Conservation (phyloP, 2,329 filamentous ascomycete species). For the Achaetomium macrosporum region DNA sequence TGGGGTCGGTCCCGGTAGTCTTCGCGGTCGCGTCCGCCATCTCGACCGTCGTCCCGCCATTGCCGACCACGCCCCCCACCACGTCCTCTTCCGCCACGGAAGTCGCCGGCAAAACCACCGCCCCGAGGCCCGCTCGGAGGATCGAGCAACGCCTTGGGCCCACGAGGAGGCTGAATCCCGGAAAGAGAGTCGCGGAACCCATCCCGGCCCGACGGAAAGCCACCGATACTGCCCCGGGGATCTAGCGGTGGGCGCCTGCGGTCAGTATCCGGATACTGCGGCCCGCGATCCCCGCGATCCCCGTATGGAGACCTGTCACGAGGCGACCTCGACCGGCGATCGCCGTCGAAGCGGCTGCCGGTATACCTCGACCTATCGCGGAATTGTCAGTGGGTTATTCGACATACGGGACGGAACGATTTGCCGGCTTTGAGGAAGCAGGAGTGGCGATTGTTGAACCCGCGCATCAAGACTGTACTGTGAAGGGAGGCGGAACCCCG, state of each 20-base stretch:
- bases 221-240: slow-evolving; percentile 48
- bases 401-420: background rate
- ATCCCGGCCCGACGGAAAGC: slow-evolving; percentile 57
- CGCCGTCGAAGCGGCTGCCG: slow-evolving; percentile 57
- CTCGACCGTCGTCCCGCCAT: slow-evolving; percentile 59
- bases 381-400: slow-evolving; percentile 23
- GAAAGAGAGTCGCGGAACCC: slow-evolving; percentile 48
- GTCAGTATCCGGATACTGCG: slow-evolving; percentile 56
- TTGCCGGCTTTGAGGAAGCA: background rate
- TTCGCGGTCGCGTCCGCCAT: slow-evolving; percentile 58
- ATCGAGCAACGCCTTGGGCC: slow-evolving; percentile 73
- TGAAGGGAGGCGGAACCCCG: too few relatives aligned
- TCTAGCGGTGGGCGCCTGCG: slow-evolving; percentile 62
- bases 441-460: background rate
- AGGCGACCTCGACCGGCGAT: slow-evolving; percentile 58
- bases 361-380: slow-evolving; percentile 47
- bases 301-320: slow-evolving; percentile 64
- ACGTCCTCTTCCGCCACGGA: slow-evolving; percentile 44
- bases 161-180: slow-evolving; percentile 69
- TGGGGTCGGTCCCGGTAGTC: slow-evolving; percentile 45
- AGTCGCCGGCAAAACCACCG: slow-evolving; percentile 60
- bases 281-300: slow-evolving; percentile 35
- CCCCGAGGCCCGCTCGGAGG: slow-evolving; percentile 62
- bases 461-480: too few relatives aligned
- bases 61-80: slow-evolving; percentile 52